These are phyloP conservation scores for Globisporangium spinosum DNA, from an alignment of 352 stramenopile species.

Conservation along the genomic window DNA sequence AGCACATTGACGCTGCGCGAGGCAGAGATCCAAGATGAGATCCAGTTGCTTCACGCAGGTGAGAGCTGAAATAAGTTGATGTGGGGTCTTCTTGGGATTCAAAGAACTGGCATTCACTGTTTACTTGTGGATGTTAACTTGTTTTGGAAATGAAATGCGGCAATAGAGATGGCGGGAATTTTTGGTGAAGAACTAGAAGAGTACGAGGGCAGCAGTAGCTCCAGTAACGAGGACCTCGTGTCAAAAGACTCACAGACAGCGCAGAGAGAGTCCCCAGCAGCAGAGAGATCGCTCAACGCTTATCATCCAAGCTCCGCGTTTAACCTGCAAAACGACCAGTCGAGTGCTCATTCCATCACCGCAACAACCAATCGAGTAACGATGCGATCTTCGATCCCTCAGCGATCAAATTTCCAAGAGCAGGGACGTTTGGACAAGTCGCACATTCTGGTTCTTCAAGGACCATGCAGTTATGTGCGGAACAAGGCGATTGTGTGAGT, in stretches of 20 bases:
- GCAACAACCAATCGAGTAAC: neutral
- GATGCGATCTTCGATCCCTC: neutral
- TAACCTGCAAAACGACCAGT: neutral
- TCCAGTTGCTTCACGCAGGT: constrained; percentile 46
- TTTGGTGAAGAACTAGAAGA: constrained; percentile 49
- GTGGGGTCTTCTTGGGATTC: neutral
- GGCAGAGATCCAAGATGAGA: constrained; percentile 28
- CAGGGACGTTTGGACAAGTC: neutral
- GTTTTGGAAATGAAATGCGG: neutral
- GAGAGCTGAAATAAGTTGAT: neutral
- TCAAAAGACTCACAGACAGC: neutral
- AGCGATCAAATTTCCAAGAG: neutral
- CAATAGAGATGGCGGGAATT: constrained; percentile 42
- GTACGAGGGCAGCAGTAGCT: constrained; percentile 20
- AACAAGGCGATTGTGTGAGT: constrained; percentile 24
- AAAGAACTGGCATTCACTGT: neutral
- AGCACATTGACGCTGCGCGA: constrained; percentile 5
- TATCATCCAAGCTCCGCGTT: neutral
- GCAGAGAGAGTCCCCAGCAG: neutral
- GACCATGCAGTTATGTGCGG: constrained; percentile 32
- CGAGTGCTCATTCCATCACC: neutral
- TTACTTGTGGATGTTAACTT: neutral
- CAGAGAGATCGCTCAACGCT: neutral
- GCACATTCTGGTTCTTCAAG: constrained; percentile 14
- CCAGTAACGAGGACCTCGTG: neutral